phyloP scores from a whole-genome alignment of 2,329 filamentous ascomycete species.

The Neopestalotiopsis sp. region DNA sequence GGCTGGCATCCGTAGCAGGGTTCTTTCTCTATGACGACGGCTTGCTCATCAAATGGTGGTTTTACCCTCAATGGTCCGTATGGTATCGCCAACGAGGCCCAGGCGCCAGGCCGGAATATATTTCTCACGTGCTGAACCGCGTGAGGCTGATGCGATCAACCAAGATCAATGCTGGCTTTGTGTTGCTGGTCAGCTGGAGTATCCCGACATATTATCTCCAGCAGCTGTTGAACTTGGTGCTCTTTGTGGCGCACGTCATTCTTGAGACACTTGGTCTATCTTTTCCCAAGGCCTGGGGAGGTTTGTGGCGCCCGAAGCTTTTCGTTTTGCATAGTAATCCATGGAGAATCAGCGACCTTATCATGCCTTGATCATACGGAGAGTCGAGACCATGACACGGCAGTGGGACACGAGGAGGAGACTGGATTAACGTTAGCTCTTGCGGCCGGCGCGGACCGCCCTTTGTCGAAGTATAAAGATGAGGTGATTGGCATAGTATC shows the following conservation, averaged over 20 bases:
- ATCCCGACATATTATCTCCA: constrained; percentile 3
- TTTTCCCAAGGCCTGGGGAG: constrained; percentile 8
- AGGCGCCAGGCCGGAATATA: not conserved
- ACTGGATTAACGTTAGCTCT: not conserved
- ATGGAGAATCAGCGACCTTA: constrained; percentile 7
- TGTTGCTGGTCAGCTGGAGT: constrained; percentile 3
- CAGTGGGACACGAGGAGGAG: not conserved
- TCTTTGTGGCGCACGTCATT: not conserved
- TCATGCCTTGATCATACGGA: not conserved
- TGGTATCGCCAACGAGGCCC: constrained; percentile 14
- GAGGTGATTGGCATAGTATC: no score
- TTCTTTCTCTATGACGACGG: constrained; percentile 7
- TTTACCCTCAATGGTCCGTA: constrained; percentile 6
- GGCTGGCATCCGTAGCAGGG: not conserved
- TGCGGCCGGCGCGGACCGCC: not conserved
- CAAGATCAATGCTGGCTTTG: not conserved
- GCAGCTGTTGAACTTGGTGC: not conserved
- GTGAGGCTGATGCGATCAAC: constrained; percentile 1
- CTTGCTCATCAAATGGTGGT: constrained; percentile 13
- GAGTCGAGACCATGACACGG: no score
- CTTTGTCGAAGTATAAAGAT: not conserved
- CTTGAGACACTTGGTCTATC: not conserved
- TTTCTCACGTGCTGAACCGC: not conserved
- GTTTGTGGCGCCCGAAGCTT: constrained; percentile 1
- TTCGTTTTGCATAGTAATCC: constrained; percentile 6